A percentile compares a stretch with the other conserved stretches of the same genome.
These are phyloP conservation scores for Pisolithus marmoratus DNA, from an alignment of 768 basidiomycete genomes.

Conservation along the genomic window DNA sequence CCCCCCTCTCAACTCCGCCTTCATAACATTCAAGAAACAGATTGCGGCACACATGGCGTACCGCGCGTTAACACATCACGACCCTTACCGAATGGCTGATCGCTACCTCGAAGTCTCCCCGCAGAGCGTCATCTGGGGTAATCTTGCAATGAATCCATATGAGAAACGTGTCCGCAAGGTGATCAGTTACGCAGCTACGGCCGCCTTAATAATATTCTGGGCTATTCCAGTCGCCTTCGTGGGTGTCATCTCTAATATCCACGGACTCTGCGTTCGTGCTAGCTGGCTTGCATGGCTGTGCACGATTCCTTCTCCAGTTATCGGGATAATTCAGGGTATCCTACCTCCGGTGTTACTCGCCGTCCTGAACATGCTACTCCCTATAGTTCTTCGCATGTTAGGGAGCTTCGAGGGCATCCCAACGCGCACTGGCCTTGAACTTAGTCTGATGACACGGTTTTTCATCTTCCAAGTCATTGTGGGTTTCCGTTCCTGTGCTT, in stretches of 20 bases:
- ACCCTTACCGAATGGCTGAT: constrained; percentile 74
- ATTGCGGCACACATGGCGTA: constrained; percentile 88
- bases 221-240: constrained; percentile 84
- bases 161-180: constrained; percentile 64
- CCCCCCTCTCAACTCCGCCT: constrained; percentile 65
- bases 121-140: constrained; percentile 87
- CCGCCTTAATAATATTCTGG: constrained; percentile 83
- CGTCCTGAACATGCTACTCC: constrained; percentile 88
- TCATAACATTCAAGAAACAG: constrained; percentile 89
- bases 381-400: constrained; percentile 72
- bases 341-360: constrained; percentile 84
- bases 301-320: constrained; percentile 51
- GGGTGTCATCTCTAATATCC: constrained; percentile 79
- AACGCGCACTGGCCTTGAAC: constrained; percentile 73
- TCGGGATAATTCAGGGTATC: constrained; percentile 87
- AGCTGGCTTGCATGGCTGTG: constrained; percentile 85
- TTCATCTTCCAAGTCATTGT: constrained; percentile 92
- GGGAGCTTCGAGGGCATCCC: constrained; percentile 89
- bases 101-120: constrained; percentile 82
- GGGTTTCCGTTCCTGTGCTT: constrained; percentile 28
- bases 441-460: constrained; percentile 87
- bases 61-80: constrained; percentile 70
- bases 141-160: constrained; percentile 86
- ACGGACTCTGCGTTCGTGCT: constrained; percentile 56
- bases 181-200: constrained; percentile 70